phyloP scores from a whole-genome alignment of 768 basidiomycete species.

The Serpula lacrymans region DNA sequence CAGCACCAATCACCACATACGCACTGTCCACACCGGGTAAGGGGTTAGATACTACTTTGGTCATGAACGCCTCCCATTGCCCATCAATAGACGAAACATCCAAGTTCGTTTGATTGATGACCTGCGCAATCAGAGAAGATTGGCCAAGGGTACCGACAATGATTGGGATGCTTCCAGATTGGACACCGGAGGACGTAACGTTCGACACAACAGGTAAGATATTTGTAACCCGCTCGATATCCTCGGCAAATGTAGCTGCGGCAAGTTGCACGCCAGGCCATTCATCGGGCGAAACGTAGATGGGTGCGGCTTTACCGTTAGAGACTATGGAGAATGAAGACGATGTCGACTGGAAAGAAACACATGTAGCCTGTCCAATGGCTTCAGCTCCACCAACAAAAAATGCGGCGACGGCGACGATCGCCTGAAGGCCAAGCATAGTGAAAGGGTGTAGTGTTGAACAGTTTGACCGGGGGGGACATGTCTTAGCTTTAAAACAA shows the following conservation, averaged over 20 bases:
- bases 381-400: conserved; percentile 23
- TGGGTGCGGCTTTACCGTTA: conserved; percentile 43
- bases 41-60: conserved; percentile 50
- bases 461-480: neutral
- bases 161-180: conserved; percentile 37
- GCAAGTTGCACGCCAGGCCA: conserved; percentile 64
- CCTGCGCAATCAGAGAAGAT: conserved; percentile 47
- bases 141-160: conserved; percentile 65
- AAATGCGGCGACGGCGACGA: conserved; percentile 3
- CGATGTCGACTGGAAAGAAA: conserved; percentile 35
- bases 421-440: conserved; percentile 14
- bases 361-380: conserved; percentile 49
- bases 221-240: conserved; percentile 60
- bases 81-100: conserved; percentile 58
- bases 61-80: conserved; percentile 64
- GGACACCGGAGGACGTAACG: conserved; percentile 37
- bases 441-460: neutral
- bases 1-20: conserved; percentile 66
- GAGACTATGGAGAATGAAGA: conserved; percentile 42
- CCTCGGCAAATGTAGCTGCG: conserved; percentile 55
- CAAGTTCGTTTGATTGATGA: conserved; percentile 50
- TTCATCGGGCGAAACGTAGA: conserved; percentile 52
- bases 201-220: conserved; percentile 49
- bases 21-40: conserved; percentile 55
- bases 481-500: no score